Evolutionary conservation across 345 rosid species (phyloP).

Genomic region (Syzygium aromaticum): DNA sequence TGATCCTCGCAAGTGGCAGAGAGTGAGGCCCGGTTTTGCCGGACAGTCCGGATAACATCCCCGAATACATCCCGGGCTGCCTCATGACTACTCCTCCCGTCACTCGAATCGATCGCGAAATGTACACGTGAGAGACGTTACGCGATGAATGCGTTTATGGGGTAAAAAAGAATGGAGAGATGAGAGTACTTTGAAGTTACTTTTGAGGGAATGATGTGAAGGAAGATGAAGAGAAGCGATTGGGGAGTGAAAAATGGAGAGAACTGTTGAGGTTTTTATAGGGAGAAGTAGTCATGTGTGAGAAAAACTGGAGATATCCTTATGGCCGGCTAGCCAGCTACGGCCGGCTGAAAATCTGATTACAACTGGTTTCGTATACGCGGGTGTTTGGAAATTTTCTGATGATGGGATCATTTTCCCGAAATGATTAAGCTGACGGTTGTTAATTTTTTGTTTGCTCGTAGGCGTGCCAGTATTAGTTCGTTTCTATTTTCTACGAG

Average conservation of each 20-base stretch:
- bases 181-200: neutral
- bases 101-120: neutral
- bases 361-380: neutral
- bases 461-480: neutral
- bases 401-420: neutral
- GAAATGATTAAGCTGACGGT: too few species aligned
- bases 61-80: slow-evolving; percentile 49
- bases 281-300: neutral
- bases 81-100: slow-evolving; percentile 20
- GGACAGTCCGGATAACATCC: slow-evolving; percentile 16
- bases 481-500: neutral
- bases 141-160: neutral
- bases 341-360: neutral
- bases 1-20: slow-evolving; percentile 57
- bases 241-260: neutral
- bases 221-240: neutral
- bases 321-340: neutral
- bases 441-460: neutral
- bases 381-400: neutral
- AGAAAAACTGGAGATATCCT: neutral
- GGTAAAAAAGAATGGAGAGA: neutral
- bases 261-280: neutral
- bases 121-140: neutral
- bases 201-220: neutral
- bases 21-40: slow-evolving; percentile 38